Conservation (phyloP, 495 filamentous ascomycete genomes). For the Cercophora scortea region DNA sequence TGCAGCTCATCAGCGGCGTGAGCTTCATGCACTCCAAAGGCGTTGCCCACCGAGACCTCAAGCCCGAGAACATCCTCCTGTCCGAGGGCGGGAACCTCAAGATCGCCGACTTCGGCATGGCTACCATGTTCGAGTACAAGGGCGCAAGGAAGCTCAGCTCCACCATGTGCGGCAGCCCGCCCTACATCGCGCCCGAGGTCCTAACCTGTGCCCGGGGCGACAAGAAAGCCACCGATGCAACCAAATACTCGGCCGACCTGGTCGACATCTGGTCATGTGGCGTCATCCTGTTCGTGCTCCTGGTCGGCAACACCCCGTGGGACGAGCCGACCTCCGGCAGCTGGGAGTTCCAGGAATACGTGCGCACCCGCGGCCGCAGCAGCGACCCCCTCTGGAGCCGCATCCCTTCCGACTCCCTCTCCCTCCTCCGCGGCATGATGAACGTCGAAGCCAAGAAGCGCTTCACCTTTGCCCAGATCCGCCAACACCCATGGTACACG, state of each 20-base stretch:
- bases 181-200: constrained; percentile 97
- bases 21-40: constrained; percentile 92
- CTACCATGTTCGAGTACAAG: constrained; percentile 85
- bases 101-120: constrained; percentile 93
- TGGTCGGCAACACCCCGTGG: constrained; percentile 97
- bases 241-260: constrained; percentile 72
- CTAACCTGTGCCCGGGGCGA: constrained; percentile 40
- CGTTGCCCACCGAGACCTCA: constrained; percentile 82
- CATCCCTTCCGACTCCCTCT: constrained; percentile 67
- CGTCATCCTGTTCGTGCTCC: constrained; percentile 88
- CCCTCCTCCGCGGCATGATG: constrained; percentile 92
- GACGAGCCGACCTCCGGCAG: constrained; percentile 77
- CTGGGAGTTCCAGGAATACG: constrained; percentile 80
- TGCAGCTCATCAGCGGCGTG: constrained; percentile 82
- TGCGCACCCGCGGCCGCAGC: constrained; percentile 67
- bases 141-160: constrained; percentile 68
- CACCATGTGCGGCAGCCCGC: constrained; percentile 92
- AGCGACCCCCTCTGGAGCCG: constrained; percentile 81
- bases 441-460: constrained; percentile 64
- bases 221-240: constrained; percentile 40
- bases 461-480: constrained; percentile 83
- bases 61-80: constrained; percentile 83
- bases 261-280: constrained; percentile 97
- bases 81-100: constrained; percentile 82
- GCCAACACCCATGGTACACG: constrained; percentile 93